Evolutionary conservation across 495 filamentous ascomycete species (phyloP), one percentile per base, ranked within the genome.

Genomic region (Cladorrhinum samala): DNA sequence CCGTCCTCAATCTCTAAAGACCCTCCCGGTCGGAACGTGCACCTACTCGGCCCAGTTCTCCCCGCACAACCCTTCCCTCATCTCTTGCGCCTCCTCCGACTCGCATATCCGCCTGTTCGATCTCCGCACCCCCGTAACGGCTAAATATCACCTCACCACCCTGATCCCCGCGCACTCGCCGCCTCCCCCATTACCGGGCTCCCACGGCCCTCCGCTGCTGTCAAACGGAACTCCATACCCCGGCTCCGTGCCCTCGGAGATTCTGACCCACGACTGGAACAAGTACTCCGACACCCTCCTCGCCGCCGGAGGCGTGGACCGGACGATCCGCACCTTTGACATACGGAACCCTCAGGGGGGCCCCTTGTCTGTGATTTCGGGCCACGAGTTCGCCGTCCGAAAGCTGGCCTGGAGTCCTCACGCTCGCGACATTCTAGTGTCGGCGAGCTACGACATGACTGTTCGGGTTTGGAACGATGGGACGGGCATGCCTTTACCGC

Each of bases 181-280:
- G 0, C 64, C 73, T 2, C 63, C 72, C 2, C 63, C 72, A 9
- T 14, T 45, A 7, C 42, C 42, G 13, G n/a, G 17, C 1, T 71
- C 71, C 24, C 71, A 53, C 56, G 66, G 20, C 57, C 63, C 59
- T 43, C 66, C 52, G 58, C 73, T 52, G 19, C 54, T 63, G 23
- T 43, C 58, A 46, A 70, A n/a, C 37, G 70, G 66, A 2, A 62
- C 61, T 41, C 57, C 56, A 14, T 64, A 66, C 55, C 52, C 64
- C 17, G 64, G 63, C 21, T 60, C 64, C 37, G 62, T 62, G 18
- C 78, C 68, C 44, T 75, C 78, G 16, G 93, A 98, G 72, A 79
- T 85, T 24, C 79, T 98, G 14, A 96, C 92, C 2, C 93, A 96
- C 66, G 93, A 98, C 70, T 97, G 94, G 94, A 98, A 98, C 68